These are phyloP conservation scores for Suhomyces guaymorum DNA, from an alignment of 1,139 yeast genomes.

Conservation along the genomic window DNA sequence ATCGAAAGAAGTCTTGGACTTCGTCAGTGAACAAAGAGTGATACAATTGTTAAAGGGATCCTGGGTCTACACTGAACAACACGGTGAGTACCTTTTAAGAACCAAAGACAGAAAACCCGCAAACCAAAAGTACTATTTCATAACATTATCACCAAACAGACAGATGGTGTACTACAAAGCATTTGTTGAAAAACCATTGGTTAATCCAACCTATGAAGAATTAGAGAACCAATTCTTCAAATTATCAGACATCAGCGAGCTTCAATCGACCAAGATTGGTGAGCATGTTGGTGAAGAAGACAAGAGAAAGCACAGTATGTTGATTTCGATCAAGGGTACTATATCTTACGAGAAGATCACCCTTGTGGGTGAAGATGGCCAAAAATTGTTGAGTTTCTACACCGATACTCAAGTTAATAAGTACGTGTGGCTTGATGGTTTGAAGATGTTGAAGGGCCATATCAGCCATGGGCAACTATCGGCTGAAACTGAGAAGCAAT, in stretches of 20 bases:
- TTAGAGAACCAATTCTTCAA: constrained; percentile 37
- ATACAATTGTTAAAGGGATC: constrained; percentile 73
- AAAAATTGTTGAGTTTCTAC: constrained; percentile 55
- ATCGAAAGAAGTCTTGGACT: constrained; percentile 63
- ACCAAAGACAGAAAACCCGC: constrained; percentile 26
- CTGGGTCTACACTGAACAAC: constrained; percentile 76
- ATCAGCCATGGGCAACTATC: constrained; percentile 46
- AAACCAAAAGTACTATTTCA: constrained; percentile 48
- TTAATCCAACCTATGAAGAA: constrained; percentile 60
- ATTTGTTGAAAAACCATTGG: constrained; percentile 47
- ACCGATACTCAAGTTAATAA: constrained; percentile 73
- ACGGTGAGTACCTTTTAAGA: constrained; percentile 46
- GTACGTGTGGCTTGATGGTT: constrained; percentile 79
- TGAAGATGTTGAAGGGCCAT: constrained; percentile 56
- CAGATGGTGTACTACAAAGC: constrained; percentile 62
- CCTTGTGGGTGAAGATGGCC: constrained; percentile 43
- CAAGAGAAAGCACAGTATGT: constrained; percentile 35
- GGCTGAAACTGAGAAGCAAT: constrained; percentile 58
- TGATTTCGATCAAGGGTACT: constrained; percentile 55
- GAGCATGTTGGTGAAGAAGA: constrained; percentile 44
- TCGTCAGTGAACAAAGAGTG: constrained; percentile 78
- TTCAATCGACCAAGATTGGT: constrained; percentile 47
- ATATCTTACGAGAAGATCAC: constrained; percentile 58
- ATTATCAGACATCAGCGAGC: constrained; percentile 39
- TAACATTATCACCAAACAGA: constrained; percentile 73